Conservation (phyloP, 176 grass and related monocot genomes). For the Carex littledalei region DNA sequence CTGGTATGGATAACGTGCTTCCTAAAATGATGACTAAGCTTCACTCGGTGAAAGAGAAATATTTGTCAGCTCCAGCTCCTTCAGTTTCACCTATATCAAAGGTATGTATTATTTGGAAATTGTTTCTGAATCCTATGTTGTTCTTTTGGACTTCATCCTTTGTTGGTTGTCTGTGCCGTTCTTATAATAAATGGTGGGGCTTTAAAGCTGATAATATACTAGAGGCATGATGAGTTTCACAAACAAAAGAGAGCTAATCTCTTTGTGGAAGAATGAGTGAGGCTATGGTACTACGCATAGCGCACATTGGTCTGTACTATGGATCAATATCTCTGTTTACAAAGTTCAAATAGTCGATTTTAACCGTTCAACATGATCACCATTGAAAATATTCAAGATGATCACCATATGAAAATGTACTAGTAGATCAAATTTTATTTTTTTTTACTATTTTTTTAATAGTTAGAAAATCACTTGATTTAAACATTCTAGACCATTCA, state of each 20-base stretch:
- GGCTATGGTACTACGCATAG: too few relatives aligned
- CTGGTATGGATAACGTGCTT: slow-evolving; percentile 37
- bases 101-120: slow-evolving; percentile 27
- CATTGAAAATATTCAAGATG: too few relatives aligned
- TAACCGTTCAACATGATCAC: too few relatives aligned
- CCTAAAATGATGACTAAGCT: slow-evolving; percentile 43
- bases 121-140: background rate
- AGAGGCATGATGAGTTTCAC: background rate
- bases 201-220: background rate
- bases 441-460: too few relatives aligned
- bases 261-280: background rate
- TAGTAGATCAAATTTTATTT: too few relatives aligned
- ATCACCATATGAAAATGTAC: too few relatives aligned
- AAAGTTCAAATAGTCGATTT: too few relatives aligned
- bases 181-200: background rate
- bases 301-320: too few relatives aligned
- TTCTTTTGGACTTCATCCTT: background rate
- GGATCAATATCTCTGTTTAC: too few relatives aligned
- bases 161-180: slow-evolving; percentile 1
- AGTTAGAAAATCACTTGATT: too few relatives aligned
- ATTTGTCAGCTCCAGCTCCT: slow-evolving; percentile 49
- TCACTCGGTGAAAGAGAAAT: slow-evolving; percentile 59
- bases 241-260: background rate
- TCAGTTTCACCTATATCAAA: slow-evolving; percentile 29
- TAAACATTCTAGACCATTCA: too few relatives aligned